phyloP scores from a whole-genome alignment of 2,329 filamentous ascomycete species.

The Aquanectria penicillioides region DNA sequence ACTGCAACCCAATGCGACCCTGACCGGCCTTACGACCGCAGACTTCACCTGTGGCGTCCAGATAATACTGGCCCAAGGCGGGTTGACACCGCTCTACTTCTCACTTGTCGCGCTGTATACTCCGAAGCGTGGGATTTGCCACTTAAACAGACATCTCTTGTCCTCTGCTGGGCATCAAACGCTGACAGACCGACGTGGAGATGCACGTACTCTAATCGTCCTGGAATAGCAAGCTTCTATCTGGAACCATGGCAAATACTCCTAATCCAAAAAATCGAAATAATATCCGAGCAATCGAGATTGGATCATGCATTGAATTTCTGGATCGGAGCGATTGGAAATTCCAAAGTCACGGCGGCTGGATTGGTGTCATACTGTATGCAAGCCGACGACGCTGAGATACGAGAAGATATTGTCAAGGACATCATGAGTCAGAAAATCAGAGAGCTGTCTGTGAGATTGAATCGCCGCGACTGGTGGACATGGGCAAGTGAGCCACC shows the following conservation, averaged over 20 bases:
- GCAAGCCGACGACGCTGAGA: not conserved
- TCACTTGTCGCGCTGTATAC: conserved; percentile 16
- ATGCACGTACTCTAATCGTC: not conserved
- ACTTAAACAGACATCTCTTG: conserved; percentile 5
- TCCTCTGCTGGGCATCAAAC: conserved; percentile 1
- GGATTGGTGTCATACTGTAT: not conserved
- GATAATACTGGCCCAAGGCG: conserved; percentile 2
- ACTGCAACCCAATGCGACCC: conserved; percentile 3
- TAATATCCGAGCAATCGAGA: conserved; percentile 3
- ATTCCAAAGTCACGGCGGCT: not conserved
- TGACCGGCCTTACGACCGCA: conserved; percentile 1
- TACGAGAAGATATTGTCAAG: not conserved
- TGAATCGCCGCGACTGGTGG: conserved; percentile 21
- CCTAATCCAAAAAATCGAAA: conserved; percentile 7
- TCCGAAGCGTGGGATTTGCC: conserved; percentile 18
- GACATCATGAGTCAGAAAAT: not conserved
- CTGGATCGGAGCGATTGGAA: conserved; percentile 2
- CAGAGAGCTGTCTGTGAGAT: not conserved
- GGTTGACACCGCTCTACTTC: conserved; percentile 8
- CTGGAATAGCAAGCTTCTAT: not conserved
- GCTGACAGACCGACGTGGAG: not conserved
- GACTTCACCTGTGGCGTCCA: not conserved
- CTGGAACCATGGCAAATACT: conserved; percentile 20
- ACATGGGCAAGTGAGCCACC: conserved; percentile 4
- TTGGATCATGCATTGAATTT: not conserved